These are phyloP conservation scores for Debaryomycetaceae sp. DNA, from an alignment of 1,139 yeast genomes.

Conservation along the genomic window DNA sequence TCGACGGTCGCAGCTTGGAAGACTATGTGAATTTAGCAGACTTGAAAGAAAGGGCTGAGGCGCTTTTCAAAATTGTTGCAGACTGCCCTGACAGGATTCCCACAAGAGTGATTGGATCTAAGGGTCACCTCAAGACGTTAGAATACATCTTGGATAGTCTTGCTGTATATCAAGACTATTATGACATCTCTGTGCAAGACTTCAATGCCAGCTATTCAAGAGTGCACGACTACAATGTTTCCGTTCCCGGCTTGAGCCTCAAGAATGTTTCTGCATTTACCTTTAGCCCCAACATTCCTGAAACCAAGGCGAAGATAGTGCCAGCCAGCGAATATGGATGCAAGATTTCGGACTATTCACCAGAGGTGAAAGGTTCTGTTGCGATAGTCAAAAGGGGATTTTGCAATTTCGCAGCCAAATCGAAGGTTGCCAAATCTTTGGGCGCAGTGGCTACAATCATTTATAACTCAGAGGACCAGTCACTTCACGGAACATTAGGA, in stretches of 20 bases:
- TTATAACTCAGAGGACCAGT: conserved; percentile 11
- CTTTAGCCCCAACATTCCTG: conserved; percentile 12
- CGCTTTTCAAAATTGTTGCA: not conserved
- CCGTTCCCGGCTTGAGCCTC: not conserved
- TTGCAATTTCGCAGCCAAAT: conserved; percentile 3
- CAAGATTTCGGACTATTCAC: conserved; percentile 54
- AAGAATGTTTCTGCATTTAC: not conserved
- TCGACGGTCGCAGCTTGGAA: conserved; percentile 4
- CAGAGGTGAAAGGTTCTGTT: conserved; percentile 4
- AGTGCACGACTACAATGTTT: not conserved
- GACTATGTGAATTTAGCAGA: conserved; percentile 1
- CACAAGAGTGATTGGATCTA: conserved; percentile 3
- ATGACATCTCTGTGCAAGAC: conserved; percentile 1
- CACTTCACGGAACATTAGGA: not conserved
- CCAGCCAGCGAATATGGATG: conserved; percentile 66
- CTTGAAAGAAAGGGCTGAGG: conserved; percentile 1
- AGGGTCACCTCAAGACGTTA: conserved; percentile 1
- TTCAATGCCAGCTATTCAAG: conserved; percentile 3
- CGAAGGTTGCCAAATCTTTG: conserved; percentile 1
- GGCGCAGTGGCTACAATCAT: conserved; percentile 1
- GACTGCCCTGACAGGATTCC: not conserved
- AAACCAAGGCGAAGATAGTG: conserved; percentile 56
- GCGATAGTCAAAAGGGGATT: conserved; percentile 1
- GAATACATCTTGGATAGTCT: not conserved
- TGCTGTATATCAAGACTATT: not conserved